These are phyloP conservation scores for Coemansia sp. DNA, from an alignment of 192 early-diverging fungal genomes.

Conservation along the genomic window DNA sequence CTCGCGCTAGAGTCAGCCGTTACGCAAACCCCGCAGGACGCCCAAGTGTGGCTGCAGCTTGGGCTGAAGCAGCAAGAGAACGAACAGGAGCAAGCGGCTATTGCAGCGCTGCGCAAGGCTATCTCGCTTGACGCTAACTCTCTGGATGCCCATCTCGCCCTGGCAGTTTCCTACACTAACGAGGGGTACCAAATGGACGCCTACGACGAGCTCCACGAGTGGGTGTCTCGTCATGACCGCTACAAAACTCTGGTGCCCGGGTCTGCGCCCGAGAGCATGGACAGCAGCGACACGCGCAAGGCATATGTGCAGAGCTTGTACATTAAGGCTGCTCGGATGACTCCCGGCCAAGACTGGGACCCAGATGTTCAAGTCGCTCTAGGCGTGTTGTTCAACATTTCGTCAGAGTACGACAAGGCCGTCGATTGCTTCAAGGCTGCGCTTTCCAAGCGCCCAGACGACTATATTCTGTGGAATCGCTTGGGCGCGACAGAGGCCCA, in stretches of 20 bases:
- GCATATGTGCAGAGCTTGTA: constrained; percentile 72
- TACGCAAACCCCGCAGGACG: constrained; percentile 76
- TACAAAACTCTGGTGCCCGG: constrained; percentile 61
- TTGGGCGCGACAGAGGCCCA: constrained; percentile 97
- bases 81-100: constrained; percentile 90
- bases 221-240: constrained; percentile 74
- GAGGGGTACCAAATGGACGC: constrained; percentile 83
- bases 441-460: constrained; percentile 78
- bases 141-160: constrained; percentile 79
- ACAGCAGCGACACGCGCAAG: constrained; percentile 59
- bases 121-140: constrained; percentile 71
- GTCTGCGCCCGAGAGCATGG: constrained; percentile 46
- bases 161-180: constrained; percentile 95
- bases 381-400: constrained; percentile 94
- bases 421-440: constrained; percentile 97
- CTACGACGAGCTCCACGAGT: constrained; percentile 86
- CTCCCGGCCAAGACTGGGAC: constrained; percentile 65
- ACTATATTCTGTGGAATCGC: constrained; percentile 96
- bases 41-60: constrained; percentile 80
- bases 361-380: constrained; percentile 92
- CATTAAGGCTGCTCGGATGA: constrained; percentile 74
- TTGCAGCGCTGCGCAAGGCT: constrained; percentile 84
- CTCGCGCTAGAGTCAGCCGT: constrained; percentile 89
- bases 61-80: constrained; percentile 96
- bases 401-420: constrained; percentile 92